Base-by-base conservation (phyloP, 2,329 filamentous ascomycete genomes). In the Herpotrichia juniperi region DNA sequence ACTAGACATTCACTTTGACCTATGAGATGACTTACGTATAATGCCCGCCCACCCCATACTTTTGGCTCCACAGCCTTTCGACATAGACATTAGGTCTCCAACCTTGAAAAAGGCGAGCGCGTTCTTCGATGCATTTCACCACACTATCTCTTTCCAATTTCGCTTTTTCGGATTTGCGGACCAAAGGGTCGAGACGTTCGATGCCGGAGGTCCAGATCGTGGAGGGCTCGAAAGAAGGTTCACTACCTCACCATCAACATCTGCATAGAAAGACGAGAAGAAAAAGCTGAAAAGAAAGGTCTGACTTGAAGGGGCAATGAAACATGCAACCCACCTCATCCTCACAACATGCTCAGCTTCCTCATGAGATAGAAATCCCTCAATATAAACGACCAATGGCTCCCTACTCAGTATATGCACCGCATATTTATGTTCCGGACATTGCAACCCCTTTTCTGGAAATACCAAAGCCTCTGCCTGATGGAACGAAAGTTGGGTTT, bases 51-150 rank as follows among this genome's bases (percentile, higher is more conserved):
- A 72, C 64, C n/a, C 79, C 81, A 61, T 87, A 87, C 45, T 81
- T 76, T 62, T 87, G 84, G 1, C 81, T 81, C 80, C 83, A 85
- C 56, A 87, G 76, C 44, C 81, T 78, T 67, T 87, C 84, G 63
- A 87, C 80, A 51, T 83, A 84, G 1, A 84, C 77, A 46, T 83
- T 73, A 1, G 76, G 74, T 1, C 79, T 79, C 83, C 83, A 86
- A 59, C 84, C 84, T 66, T 87, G 84, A 64, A 87, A 83, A 6
- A 74, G 68, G 6, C 82, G 78, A 9, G 83, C 83, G 46, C 84
- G 81, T 26, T 79, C 72, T 63, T 86, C 84, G 53, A 87, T 79
- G 62, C 84, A 87, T 53, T 82, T 79, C 7, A 86, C 81, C 0
- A 74, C 74, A 59, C 80, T 76, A 51, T 65, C 58, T 25, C 71